Evolutionary conservation across 805 yeast genomes (phyloP), one percentile per base, ranked within the genome.

Genomic region (Metschnikowia sp.): DNA sequence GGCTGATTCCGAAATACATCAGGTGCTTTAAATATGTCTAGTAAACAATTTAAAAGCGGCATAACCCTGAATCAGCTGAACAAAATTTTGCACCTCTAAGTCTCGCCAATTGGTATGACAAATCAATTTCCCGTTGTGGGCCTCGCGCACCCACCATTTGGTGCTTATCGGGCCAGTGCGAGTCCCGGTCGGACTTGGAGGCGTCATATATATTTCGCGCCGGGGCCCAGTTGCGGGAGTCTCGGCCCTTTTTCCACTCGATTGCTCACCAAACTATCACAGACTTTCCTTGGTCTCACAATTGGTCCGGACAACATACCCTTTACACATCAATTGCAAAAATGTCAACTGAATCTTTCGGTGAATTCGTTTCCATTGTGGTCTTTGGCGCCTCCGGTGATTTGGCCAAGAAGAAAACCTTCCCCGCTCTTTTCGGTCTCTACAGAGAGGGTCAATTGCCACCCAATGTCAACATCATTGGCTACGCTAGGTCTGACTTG

Each of bases 351-450:
- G 61, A 65, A 47, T 42, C 75, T 49, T 86, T 86, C 65, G 82
- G 79, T 50, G 80, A 84, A 53, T 72, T 86, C 68, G 83, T 88
- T 8, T 75, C 81, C 37, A 76, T 91, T 59, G 88, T 84, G 28
- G 96, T 91, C 30, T 86, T 90, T 59, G 97, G 97, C 44, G 97
- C 97, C 38, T 87, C 96, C 19, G 97, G 97, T 44, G 97, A 91
- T 66, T 75, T 91, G 55, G 96, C 97, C 47, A 89, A 88, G 74
- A 91, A 91, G 83, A 91, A 91, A 73, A 91, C 97, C 2, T 89
- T 88, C 70, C 95, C 95, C 9, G 92, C 94, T 4, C 69, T 87
- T 18, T 86, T 86, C 59, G 95, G 94, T 10, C 75, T 87, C 34
- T 54, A 48, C 59, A 57, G 65, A 35, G 75, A 91, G 64, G 96